phyloP scores from a whole-genome alignment of 495 filamentous ascomycete species.

The Trypethelium eluteriae region DNA sequence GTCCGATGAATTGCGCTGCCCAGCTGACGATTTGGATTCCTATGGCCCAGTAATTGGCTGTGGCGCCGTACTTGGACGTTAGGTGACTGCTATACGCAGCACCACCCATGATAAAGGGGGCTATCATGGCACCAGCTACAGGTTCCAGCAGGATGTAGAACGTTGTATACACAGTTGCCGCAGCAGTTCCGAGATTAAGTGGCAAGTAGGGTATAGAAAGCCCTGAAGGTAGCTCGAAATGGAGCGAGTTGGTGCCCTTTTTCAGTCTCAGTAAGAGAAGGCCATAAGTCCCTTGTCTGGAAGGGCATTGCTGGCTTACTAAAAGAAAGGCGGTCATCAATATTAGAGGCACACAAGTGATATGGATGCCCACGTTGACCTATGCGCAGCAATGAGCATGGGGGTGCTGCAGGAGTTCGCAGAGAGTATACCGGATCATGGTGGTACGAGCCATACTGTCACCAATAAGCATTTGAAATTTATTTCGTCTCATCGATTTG shows the following conservation, averaged over 20 bases:
- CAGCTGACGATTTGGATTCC: conserved; percentile 65
- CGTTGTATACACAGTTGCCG: conserved; percentile 59
- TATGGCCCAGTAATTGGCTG: conserved; percentile 62
- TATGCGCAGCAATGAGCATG: conserved; percentile 30
- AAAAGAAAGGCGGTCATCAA: conserved; percentile 72
- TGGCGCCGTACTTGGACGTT: conserved; percentile 53
- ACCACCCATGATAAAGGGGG: conserved; percentile 62
- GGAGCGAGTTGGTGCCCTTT: conserved; percentile 58
- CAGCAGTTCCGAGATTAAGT: conserved; percentile 71
- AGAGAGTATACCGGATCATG: conserved; percentile 57
- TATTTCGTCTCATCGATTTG: neutral
- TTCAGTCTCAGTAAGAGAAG: conserved; percentile 10
- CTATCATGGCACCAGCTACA: conserved; percentile 69
- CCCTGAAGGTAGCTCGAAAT: conserved; percentile 60
- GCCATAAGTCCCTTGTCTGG: neutral
- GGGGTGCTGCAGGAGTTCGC: neutral
- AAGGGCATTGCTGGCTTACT: conserved; percentile 45
- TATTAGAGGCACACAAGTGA: conserved; percentile 78
- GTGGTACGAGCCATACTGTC: conserved; percentile 91
- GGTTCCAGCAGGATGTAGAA: conserved; percentile 92
- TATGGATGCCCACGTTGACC: conserved; percentile 83
- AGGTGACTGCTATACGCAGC: conserved; percentile 71
- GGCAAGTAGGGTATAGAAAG: conserved; percentile 68
- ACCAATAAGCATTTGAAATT: conserved; percentile 26
- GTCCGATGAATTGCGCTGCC: conserved; percentile 84